Percentiles rank a stretch among this genome's conserved stretches.
These are phyloP conservation scores for Rhododendron mucronatum DNA, from an alignment of 148 eudicot species.

Conservation along the genomic window DNA sequence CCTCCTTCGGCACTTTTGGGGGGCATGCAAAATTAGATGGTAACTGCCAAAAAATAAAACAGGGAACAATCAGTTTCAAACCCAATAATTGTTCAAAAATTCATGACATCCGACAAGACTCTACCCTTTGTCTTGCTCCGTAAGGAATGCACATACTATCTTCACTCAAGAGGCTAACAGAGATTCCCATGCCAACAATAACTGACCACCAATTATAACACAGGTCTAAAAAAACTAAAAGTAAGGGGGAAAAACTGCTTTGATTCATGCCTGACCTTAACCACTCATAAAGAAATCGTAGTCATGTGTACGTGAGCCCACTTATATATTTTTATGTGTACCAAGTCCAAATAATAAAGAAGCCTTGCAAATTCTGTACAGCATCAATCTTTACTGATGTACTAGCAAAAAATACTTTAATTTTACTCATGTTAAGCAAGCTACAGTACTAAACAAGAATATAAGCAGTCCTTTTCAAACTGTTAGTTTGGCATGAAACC, in stretches of 20 bases:
- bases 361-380: not conserved
- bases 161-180: not conserved
- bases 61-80: not conserved
- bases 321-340: not conserved
- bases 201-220: not conserved
- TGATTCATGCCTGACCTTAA: not conserved
- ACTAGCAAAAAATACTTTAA: not conserved
- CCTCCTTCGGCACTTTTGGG: not conserved
- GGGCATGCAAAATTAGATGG: not conserved
- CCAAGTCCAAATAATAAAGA: not conserved
- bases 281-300: not conserved
- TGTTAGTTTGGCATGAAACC: not conserved
- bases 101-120: not conserved
- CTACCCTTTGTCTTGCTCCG: not conserved
- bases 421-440: not conserved
- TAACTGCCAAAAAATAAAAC: not conserved
- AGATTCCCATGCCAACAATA: not conserved
- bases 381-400: not conserved
- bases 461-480: not conserved
- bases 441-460: not conserved
- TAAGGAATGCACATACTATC: not conserved
- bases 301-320: not conserved
- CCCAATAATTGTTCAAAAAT: not conserved
- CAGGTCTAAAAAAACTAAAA: not conserved
- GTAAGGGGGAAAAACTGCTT: not conserved